Conservation (phyloP, 257 asterid species). For the Solanum commersonii region DNA sequence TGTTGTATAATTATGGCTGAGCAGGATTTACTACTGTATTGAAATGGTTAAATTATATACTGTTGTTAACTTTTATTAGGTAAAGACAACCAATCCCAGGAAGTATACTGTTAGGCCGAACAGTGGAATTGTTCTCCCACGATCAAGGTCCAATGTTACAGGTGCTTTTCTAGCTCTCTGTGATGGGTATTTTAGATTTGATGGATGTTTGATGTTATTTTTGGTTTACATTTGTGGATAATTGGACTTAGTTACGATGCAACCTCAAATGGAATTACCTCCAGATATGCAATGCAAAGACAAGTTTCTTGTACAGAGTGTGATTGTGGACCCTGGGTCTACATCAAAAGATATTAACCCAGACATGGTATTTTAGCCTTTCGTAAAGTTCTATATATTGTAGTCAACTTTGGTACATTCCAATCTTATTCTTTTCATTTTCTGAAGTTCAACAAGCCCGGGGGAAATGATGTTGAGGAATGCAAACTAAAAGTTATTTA, state of each 20-base stretch:
- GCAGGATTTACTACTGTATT: neutral
- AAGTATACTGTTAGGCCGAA: slow-evolving; percentile 16
- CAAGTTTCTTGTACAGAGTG: slow-evolving; percentile 73
- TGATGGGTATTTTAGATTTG: neutral
- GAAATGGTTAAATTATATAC: neutral
- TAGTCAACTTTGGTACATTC: neutral
- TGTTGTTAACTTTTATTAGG: neutral
- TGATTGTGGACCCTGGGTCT: slow-evolving; percentile 34
- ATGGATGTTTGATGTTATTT: neutral
- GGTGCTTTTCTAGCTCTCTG: neutral
- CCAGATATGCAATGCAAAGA: slow-evolving; percentile 70
- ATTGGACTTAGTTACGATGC: slow-evolving; percentile 56
- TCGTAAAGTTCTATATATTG: neutral
- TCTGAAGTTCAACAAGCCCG: slow-evolving; percentile 51
- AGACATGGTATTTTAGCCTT: slow-evolving; percentile 35
- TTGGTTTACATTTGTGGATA: neutral
- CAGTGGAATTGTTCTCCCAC: slow-evolving; percentile 9
- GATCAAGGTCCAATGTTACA: slow-evolving; percentile 4
- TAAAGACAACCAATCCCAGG: slow-evolving; percentile 17
- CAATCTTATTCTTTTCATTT: neutral
- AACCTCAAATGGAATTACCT: slow-evolving; percentile 78
- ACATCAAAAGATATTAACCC: slow-evolving; percentile 55
- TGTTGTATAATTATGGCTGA: neutral
- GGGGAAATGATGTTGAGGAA: slow-evolving; percentile 54
- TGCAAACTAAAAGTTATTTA: slow-evolving; percentile 65